Percentiles rank a stretch among this genome's conserved stretches.
phyloP scores from a whole-genome alignment of 306 rosid genomes.

The Pyrus pyrifolia region DNA sequence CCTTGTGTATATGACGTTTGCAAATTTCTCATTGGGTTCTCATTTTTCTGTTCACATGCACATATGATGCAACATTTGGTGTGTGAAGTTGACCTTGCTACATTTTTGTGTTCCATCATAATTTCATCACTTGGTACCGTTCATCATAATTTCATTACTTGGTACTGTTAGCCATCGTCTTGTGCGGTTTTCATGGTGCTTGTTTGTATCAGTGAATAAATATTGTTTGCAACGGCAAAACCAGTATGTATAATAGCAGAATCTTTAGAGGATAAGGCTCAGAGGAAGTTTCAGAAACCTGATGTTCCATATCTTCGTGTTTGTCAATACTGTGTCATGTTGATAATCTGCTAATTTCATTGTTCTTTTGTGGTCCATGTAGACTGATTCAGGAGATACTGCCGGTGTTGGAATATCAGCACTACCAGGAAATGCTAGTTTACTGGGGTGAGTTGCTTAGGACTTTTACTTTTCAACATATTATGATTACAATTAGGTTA shows the following conservation, averaged over 20 bases:
- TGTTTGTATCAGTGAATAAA: background rate
- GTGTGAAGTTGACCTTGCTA: background rate
- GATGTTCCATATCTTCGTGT: background rate
- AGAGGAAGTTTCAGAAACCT: background rate
- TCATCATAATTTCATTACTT: background rate
- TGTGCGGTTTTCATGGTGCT: background rate
- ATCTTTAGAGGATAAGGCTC: background rate
- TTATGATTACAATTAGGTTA: background rate
- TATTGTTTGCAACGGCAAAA: background rate
- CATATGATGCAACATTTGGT: background rate
- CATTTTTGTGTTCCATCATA: background rate
- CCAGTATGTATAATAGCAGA: background rate
- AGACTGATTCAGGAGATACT: constrained; percentile 64
- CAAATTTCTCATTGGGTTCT: background rate
- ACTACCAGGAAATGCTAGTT: constrained; percentile 74
- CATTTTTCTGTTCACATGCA: background rate
- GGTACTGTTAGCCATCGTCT: background rate
- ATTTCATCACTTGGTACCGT: background rate
- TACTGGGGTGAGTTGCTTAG: constrained; percentile 71
- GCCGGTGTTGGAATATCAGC: constrained; percentile 49
- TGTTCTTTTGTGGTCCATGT: constrained; percentile 13
- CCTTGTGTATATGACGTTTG: background rate
- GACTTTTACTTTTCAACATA: constrained; percentile 1
- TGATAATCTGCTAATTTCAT: constrained; percentile 7
- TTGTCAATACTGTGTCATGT: background rate